Percentiles rank a stretch among this genome's conserved stretches.
Evolutionary conservation across 306 rosid genomes (phyloP).

Genomic region (Ormosia semicastrata): DNA sequence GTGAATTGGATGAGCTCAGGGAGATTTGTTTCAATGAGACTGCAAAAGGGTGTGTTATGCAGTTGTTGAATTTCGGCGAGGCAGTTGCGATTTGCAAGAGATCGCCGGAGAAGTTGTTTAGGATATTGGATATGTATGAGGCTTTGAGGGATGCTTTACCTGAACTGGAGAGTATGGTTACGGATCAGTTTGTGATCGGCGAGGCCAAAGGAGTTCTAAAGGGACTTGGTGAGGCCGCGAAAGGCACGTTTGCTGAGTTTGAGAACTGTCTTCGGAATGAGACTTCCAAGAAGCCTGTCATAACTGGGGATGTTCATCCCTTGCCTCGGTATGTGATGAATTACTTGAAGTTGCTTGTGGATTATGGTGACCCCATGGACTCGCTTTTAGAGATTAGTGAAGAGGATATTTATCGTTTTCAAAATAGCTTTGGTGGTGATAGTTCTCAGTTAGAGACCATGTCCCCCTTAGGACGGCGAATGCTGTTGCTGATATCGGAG

Average conservation of each 20-base stretch:
- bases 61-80: conserved; percentile 84
- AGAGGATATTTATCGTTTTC: conserved; percentile 44
- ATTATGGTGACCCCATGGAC: conserved; percentile 70
- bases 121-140: conserved; percentile 94
- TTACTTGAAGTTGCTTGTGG: conserved; percentile 83
- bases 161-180: conserved; percentile 58
- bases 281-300: conserved; percentile 71
- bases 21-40: conserved; percentile 80
- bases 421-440: conserved; percentile 42
- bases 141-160: conserved; percentile 61
- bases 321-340: conserved; percentile 92
- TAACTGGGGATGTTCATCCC: conserved; percentile 85
- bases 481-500: conserved; percentile 60
- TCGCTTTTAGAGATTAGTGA: conserved; percentile 55
- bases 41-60: conserved; percentile 82
- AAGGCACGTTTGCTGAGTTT: conserved; percentile 83
- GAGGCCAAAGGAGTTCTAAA: conserved; percentile 71
- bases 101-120: conserved; percentile 86
- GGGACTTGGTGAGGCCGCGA: conserved; percentile 73
- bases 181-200: conserved; percentile 52
- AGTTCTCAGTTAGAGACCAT: conserved; percentile 46
- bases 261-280: conserved; percentile 79
- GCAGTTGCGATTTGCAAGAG: conserved; percentile 73
- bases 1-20: conserved; percentile 53
- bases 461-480: conserved; percentile 59